phyloP scores from a whole-genome alignment of 129 eudicot species.

The Helianthus annuus region DNA sequence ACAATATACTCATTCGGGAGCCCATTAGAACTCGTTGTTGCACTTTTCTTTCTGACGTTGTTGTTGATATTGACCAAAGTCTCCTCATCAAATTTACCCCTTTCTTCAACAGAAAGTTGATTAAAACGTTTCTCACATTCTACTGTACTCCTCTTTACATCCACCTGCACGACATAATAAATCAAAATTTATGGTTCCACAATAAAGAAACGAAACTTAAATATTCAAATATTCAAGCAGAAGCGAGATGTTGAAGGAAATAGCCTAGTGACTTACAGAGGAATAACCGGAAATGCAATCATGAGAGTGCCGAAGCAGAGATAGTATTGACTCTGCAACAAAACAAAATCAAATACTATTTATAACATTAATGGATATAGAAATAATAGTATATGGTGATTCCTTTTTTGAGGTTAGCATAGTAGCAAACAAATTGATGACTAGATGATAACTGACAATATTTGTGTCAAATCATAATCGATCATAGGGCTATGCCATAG shows the following conservation, averaged over 20 bases:
- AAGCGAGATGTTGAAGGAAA: neutral
- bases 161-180: conserved; percentile 55
- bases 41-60: conserved; percentile 49
- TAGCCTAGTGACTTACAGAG: neutral
- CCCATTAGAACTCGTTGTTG: conserved; percentile 50
- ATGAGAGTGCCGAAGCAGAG: too few relatives aligned
- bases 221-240: too few relatives aligned
- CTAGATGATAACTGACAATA: too few relatives aligned
- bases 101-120: conserved; percentile 82
- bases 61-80: conserved; percentile 78
- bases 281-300: neutral
- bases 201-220: too few relatives aligned
- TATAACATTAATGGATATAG: too few relatives aligned
- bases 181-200: conserved; percentile 11
- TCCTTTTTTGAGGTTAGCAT: neutral
- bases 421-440: neutral
- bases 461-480: too few relatives aligned
- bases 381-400: neutral
- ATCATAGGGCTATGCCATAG: too few relatives aligned
- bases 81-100: conserved; percentile 78
- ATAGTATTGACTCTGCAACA: neutral
- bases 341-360: too few relatives aligned
- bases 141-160: conserved; percentile 64
- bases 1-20: conserved; percentile 82
- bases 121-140: conserved; percentile 82